phyloP scores from a whole-genome alignment of 805 yeast species.

The Saturnispora saitoi region DNA sequence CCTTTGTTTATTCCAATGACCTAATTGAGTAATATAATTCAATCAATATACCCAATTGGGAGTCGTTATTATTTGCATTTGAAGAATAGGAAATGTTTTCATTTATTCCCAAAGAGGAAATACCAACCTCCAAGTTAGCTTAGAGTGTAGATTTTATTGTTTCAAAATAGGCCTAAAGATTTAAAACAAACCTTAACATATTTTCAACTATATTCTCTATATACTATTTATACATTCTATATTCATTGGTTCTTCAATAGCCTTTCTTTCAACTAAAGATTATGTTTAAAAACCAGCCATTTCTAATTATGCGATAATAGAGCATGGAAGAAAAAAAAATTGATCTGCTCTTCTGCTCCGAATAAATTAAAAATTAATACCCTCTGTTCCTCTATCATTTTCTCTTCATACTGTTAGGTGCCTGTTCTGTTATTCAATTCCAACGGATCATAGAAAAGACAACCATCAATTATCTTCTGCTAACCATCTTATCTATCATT shows the following conservation, averaged over 20 bases:
- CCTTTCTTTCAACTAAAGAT: neutral
- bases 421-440: neutral
- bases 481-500: neutral
- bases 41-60: conserved; percentile 1
- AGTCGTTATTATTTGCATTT: neutral
- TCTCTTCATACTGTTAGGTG: neutral
- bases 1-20: neutral
- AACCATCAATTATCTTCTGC: neutral
- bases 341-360: conserved; percentile 1
- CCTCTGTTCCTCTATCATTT: neutral
- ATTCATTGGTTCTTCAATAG: neutral
- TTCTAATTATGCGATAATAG: neutral
- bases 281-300: neutral
- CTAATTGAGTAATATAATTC: neutral
- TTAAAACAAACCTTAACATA: too few species aligned
- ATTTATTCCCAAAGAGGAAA: conserved; percentile 2
- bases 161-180: too few species aligned
- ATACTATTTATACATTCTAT: neutral
- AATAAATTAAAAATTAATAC: neutral
- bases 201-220: neutral
- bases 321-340: neutral
- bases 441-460: neutral
- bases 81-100: neutral
- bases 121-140: neutral
- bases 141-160: neutral